A percentile compares a stretch with the other conserved stretches of the same genome.
Evolutionary conservation across 2,329 filamentous ascomycete genomes (phyloP).

Genomic region (Ophiostoma piceae): DNA sequence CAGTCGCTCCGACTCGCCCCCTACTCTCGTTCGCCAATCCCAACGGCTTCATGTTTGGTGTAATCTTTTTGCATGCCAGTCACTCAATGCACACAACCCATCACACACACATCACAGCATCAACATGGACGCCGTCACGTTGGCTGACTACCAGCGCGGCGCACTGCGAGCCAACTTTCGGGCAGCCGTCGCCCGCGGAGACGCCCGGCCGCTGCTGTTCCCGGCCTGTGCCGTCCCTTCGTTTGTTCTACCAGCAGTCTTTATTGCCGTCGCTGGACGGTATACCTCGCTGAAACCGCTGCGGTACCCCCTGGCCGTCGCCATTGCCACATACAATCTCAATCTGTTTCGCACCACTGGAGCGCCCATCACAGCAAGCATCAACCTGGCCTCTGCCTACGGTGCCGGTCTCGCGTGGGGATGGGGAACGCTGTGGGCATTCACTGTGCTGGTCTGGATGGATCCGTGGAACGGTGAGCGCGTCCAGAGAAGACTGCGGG

Average conservation of each 20-base stretch:
- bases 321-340: constrained; percentile 43
- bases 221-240: constrained; percentile 47
- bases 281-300: constrained; percentile 44
- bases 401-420: constrained; percentile 44
- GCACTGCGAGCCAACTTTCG: constrained; percentile 23
- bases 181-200: constrained; percentile 21
- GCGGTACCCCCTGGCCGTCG: constrained; percentile 42
- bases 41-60: background rate
- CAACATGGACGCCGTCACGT: constrained; percentile 19
- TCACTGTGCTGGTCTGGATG: constrained; percentile 49
- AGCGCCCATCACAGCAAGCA: constrained; percentile 39
- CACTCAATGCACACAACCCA: background rate
- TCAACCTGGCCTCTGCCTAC: constrained; percentile 49
- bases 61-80: background rate
- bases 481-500: constrained; percentile 33
- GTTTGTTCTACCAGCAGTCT: constrained; percentile 48
- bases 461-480: constrained; percentile 51
- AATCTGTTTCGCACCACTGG: constrained; percentile 28
- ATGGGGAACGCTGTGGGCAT: constrained; percentile 48
- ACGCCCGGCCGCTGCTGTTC: constrained; percentile 44
- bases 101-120: too few relatives aligned
- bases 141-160: constrained; percentile 25
- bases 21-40: background rate
- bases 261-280: constrained; percentile 44
- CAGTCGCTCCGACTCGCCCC: constrained; percentile 2